Evolutionary conservation across 805 yeast genomes (phyloP).

Genomic region (Schizosaccharomyces osmophilus): DNA sequence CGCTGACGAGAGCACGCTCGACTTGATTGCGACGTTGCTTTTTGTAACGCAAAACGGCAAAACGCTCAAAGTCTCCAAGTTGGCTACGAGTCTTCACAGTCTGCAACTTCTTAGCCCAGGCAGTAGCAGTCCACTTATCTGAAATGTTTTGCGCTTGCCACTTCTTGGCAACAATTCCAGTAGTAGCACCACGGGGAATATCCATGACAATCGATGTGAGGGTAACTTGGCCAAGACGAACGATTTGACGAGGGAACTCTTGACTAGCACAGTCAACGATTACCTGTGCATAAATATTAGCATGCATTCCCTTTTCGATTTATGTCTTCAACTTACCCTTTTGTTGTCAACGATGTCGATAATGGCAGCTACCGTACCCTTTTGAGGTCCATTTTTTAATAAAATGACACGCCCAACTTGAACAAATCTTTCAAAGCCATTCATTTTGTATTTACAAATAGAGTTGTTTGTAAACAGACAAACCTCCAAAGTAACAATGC

Average conservation of each 20-base stretch:
- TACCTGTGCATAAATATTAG: slow-evolving; percentile 24
- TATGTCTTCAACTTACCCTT: not conserved
- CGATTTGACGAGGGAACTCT: slow-evolving; percentile 76
- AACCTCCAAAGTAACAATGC: too few relatives aligned
- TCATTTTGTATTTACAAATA: not conserved
- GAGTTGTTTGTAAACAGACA: too few relatives aligned
- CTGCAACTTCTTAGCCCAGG: slow-evolving; percentile 97
- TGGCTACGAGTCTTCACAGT: slow-evolving; percentile 79
- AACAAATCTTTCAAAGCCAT: not conserved
- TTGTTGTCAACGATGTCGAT: slow-evolving; percentile 94
- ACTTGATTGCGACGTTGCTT: slow-evolving; percentile 33
- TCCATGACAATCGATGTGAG: slow-evolving; percentile 75
- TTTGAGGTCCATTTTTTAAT: slow-evolving; percentile 30
- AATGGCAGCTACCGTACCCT: slow-evolving; percentile 78
- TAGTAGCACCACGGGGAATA: slow-evolving; percentile 86
- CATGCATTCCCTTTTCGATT: not conserved
- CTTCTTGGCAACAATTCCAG: slow-evolving; percentile 66
- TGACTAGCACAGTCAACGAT: slow-evolving; percentile 88
- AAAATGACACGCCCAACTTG: slow-evolving; percentile 54
- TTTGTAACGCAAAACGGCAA: slow-evolving; percentile 93
- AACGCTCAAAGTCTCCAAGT: slow-evolving; percentile 94
- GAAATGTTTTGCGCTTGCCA: slow-evolving; percentile 78
- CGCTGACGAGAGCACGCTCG: not conserved
- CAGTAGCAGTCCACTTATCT: slow-evolving; percentile 72
- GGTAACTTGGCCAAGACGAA: slow-evolving; percentile 64